Base-by-base conservation (phyloP, 2,329 filamentous ascomycete species). In the Fusarium compactum region DNA sequence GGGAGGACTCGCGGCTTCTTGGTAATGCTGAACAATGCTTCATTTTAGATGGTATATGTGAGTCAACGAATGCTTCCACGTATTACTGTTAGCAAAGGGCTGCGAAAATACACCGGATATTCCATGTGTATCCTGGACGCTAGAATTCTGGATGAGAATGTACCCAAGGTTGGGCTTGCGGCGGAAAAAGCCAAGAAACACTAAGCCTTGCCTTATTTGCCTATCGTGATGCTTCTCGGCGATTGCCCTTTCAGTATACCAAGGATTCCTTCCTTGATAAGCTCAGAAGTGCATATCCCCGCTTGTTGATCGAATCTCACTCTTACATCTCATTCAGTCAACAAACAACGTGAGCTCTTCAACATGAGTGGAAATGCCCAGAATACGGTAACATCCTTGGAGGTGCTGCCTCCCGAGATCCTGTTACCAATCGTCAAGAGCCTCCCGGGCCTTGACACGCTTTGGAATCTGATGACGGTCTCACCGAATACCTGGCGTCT, bases 291-390 rank as follows among this genome's bases (percentile, higher is more conserved):
- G 0, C 3, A n/a, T n/a, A 38, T 1, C 34, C 34, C 34, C 34
- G 34, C 34, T 38, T 38, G 34, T n/a, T 7, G 34, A 4, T 38
- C 0, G 34, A 38, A 12, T n/a, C 6, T 38, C 34, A n/a, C 34
- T 38, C 34, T 38, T 11, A 0, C 34, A 38, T n/a, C 9, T n/a
- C 34, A 38, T 6, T 38, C 18, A 38, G 7, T n/a, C 34, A 38
- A n/a, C 10, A n/a, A n/a, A 1, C 0, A 12, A 38, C 3, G 6
- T n/a, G 34, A n/a, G 18, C 6, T 38, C 34, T 38, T n/a, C 34
- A 38, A n/a, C 10, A 38, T 38, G 34, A 38, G 6, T 38, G 34
- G 6, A 0, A n/a, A n/a, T 0, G 10, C 0, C 10, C 34, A n/a
- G 18, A 38, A 7, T n/a, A 12, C 18, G 7, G 34, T 38, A 9